Conservation (phyloP, 805 yeast genomes). For the Vanderwaltozyma polyspora region DNA sequence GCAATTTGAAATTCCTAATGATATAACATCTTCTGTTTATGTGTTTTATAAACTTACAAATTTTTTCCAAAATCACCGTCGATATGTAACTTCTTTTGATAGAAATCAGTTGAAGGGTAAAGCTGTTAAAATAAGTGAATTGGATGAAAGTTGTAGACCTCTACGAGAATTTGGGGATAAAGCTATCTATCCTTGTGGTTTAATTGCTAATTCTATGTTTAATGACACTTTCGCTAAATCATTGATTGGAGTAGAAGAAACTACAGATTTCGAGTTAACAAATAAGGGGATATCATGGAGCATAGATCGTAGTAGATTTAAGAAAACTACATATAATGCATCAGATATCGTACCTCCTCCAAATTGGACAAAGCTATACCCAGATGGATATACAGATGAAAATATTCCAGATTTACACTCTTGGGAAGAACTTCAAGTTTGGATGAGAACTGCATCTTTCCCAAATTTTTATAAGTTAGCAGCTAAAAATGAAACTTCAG, state of each 20-base stretch:
- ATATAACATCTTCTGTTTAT: conserved; percentile 59
- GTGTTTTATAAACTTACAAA: conserved; percentile 80
- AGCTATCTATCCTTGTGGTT: conserved; percentile 67
- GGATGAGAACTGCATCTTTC: conserved; percentile 91
- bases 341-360: conserved; percentile 71
- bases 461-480: conserved; percentile 83
- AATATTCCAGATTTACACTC: conserved; percentile 58
- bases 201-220: conserved; percentile 70
- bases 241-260: conserved; percentile 25
- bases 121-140: conserved; percentile 42
- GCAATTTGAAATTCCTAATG: conserved; percentile 61
- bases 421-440: conserved; percentile 67
- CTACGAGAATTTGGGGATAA: conserved; percentile 23
- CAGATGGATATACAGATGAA: conserved; percentile 59
- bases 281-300: conserved; percentile 60
- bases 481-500: conserved; percentile 51
- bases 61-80: conserved; percentile 89
- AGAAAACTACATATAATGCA: conserved; percentile 49
- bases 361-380: conserved; percentile 61
- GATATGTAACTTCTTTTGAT: conserved; percentile 79
- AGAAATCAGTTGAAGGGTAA: conserved; percentile 70
- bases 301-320: conserved; percentile 51
- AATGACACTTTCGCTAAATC: conserved; percentile 62
- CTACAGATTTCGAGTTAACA: conserved; percentile 31
- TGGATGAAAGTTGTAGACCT: conserved; percentile 35